Evolutionary conservation across 768 basidiomycete species (phyloP).

Genomic region (Suillus weaverae): DNA sequence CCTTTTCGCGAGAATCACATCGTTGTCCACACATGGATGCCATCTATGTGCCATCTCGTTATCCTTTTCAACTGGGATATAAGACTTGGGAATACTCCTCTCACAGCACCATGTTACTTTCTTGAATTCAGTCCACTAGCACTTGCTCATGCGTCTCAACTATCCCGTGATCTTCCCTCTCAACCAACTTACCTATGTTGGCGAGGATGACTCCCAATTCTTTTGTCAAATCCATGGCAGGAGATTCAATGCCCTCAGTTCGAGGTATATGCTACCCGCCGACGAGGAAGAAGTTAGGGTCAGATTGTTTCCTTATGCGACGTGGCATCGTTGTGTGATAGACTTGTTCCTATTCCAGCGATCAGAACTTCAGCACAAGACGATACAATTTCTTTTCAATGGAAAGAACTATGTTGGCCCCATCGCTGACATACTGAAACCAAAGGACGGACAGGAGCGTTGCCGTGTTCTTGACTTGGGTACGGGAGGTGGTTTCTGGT

Average conservation of each 20-base stretch:
- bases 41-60: slow-evolving; percentile 32
- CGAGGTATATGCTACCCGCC: slow-evolving; percentile 60
- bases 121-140: slow-evolving; percentile 8
- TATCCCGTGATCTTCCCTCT: slow-evolving; percentile 35
- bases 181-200: slow-evolving; percentile 38
- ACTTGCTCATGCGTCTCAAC: slow-evolving; percentile 28
- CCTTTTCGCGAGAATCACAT: slow-evolving; percentile 14
- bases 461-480: slow-evolving; percentile 63
- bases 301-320: slow-evolving; percentile 11
- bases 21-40: slow-evolving; percentile 23
- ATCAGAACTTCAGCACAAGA: slow-evolving; percentile 59
- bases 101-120: slow-evolving; percentile 22
- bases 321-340: slow-evolving; percentile 5
- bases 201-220: slow-evolving; percentile 49
- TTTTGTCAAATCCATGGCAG: slow-evolving; percentile 56
- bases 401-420: slow-evolving; percentile 70
- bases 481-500: slow-evolving; percentile 68
- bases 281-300: slow-evolving; percentile 69
- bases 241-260: slow-evolving; percentile 54
- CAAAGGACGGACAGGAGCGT: slow-evolving; percentile 29
- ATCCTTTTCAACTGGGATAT: slow-evolving; percentile 30
- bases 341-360: slow-evolving; percentile 42
- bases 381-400: slow-evolving; percentile 64
- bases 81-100: slow-evolving; percentile 23
- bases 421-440: slow-evolving; percentile 52